phyloP scores from a whole-genome alignment of 2,329 filamentous ascomycete species.

The Aspergillus sp. region DNA sequence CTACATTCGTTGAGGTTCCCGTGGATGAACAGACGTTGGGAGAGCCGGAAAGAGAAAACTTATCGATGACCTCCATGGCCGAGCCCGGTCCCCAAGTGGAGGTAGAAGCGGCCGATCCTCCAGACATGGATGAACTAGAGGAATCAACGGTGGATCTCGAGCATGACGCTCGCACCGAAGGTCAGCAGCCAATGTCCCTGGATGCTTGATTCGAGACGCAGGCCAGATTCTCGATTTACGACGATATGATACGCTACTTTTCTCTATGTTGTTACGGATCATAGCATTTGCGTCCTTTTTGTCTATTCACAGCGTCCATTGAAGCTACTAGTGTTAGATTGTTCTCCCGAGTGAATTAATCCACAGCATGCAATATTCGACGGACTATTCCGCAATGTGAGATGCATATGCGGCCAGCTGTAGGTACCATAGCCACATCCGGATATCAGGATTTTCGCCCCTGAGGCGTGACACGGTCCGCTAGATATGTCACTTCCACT shows the following conservation, averaged over 20 bases:
- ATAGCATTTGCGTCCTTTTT: background rate
- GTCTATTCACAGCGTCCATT: background rate
- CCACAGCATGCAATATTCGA: background rate
- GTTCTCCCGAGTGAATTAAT: background rate
- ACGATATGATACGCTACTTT: background rate
- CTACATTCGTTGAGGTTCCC: background rate
- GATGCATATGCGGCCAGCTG: background rate
- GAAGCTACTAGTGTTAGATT: background rate
- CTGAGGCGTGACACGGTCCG: background rate
- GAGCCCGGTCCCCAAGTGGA: background rate
- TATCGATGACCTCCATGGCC: background rate
- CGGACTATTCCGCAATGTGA: background rate
- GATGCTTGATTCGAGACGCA: background rate
- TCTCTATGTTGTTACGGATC: background rate
- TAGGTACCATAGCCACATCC: no score
- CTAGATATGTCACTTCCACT: background rate
- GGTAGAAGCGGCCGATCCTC: background rate
- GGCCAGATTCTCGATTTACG: background rate
- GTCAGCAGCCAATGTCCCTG: background rate
- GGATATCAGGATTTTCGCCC: background rate
- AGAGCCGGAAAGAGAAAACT: background rate
- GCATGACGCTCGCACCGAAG: background rate
- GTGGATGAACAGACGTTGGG: background rate
- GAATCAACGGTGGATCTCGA: background rate
- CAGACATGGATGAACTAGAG: background rate